These are phyloP conservation scores for Candida insectorum DNA, from an alignment of 805 yeast species.

Conservation along the genomic window DNA sequence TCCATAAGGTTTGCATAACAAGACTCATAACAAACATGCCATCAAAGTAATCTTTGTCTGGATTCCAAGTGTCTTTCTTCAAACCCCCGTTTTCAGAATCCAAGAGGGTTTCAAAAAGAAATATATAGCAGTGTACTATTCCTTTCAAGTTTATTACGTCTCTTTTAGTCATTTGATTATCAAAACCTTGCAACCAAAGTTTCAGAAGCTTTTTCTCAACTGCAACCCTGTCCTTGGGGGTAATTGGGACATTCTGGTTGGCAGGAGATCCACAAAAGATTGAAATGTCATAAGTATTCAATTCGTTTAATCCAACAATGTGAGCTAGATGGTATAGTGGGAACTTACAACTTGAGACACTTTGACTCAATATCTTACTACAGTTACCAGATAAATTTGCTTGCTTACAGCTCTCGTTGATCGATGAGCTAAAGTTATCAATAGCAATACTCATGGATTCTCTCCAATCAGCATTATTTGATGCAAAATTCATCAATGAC, in stretches of 20 bases:
- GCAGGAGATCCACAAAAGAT: slow-evolving; percentile 81
- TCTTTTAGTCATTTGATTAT: slow-evolving; percentile 9
- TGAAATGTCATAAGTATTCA: slow-evolving; percentile 75
- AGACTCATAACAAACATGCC: slow-evolving; percentile 34
- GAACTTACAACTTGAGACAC: slow-evolving; percentile 21
- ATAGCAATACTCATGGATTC: slow-evolving; percentile 66
- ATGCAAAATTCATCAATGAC: slow-evolving; percentile 20
- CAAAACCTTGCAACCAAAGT: slow-evolving; percentile 25
- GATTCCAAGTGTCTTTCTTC: slow-evolving; percentile 22
- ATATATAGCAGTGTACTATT: slow-evolving; percentile 35
- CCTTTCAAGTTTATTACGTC: slow-evolving; percentile 33
- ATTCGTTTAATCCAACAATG: slow-evolving; percentile 54
- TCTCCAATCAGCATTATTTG: slow-evolving; percentile 56
- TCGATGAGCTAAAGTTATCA: slow-evolving; percentile 42
- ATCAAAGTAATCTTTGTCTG: slow-evolving; percentile 35
- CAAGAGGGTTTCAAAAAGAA: slow-evolving; percentile 39
- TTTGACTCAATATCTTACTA: slow-evolving; percentile 5
- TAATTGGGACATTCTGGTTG: slow-evolving; percentile 52
- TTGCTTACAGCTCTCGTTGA: slow-evolving; percentile 8
- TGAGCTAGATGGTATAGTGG: slow-evolving; percentile 74
- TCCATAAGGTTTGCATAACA: slow-evolving; percentile 39
- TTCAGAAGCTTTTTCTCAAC: slow-evolving; percentile 31
- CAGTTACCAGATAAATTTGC: slow-evolving; percentile 7
- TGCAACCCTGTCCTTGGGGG: slow-evolving; percentile 29
- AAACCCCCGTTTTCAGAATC: slow-evolving; percentile 4